Percentiles rank a stretch among this genome's conserved stretches.
Evolutionary conservation across 2,329 filamentous ascomycete species (phyloP).

Genomic region (Fusarium begoniae): DNA sequence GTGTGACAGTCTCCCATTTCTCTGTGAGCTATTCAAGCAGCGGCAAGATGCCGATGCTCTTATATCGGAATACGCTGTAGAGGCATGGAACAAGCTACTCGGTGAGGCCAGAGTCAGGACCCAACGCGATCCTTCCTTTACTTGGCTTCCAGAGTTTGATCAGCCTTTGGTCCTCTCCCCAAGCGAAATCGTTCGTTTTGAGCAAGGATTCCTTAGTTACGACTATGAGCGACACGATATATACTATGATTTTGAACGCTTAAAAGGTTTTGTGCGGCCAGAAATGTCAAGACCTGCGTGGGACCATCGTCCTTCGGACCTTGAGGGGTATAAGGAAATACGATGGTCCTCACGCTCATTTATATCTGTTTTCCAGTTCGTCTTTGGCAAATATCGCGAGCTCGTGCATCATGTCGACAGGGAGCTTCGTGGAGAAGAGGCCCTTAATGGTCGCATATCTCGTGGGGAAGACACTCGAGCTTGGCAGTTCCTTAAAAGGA

Average conservation of each 20-base stretch:
- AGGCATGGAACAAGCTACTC: neutral
- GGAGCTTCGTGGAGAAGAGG: neutral
- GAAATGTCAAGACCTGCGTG: neutral
- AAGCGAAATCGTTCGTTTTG: neutral
- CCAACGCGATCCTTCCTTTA: neutral
- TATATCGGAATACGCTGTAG: neutral
- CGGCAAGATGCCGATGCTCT: neutral
- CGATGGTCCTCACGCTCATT: neutral
- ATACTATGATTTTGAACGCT: accelerated
- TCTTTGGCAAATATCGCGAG: neutral
- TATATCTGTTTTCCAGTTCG: neutral
- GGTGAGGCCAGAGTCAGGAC: neutral
- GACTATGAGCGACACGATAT: accelerated
- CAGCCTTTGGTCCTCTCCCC: neutral
- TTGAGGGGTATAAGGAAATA: neutral
- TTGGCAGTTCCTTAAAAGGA: neutral
- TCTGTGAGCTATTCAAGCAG: neutral
- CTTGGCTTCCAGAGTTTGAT: neutral
- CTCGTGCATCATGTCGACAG: neutral
- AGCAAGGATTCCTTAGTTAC: accelerated
- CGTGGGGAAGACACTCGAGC: no score
- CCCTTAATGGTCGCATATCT: neutral
- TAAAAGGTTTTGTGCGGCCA: accelerated
- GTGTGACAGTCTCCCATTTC: neutral
- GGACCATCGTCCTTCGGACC: neutral